phyloP scores from a whole-genome alignment of 257 asterid genomes.

The Nyctanthes arbortristis region DNA sequence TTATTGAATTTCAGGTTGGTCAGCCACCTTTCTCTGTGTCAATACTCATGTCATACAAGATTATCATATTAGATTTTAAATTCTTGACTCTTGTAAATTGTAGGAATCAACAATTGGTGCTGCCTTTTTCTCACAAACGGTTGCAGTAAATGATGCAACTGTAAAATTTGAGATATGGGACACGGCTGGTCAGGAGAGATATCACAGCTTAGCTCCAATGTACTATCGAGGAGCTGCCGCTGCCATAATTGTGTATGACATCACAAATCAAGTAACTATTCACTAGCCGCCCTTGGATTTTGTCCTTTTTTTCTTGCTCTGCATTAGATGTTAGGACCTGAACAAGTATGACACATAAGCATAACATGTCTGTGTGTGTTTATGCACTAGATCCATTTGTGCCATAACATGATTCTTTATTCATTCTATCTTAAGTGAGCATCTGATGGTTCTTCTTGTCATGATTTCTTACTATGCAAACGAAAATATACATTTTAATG shows the following conservation, averaged over 20 bases:
- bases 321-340: neutral
- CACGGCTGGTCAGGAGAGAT: slow-evolving; percentile 93
- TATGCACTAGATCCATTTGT: slow-evolving; percentile 12
- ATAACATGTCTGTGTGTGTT: neutral
- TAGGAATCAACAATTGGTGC: slow-evolving; percentile 95
- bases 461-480: neutral
- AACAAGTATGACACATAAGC: neutral
- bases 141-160: slow-evolving; percentile 78
- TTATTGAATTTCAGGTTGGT: slow-evolving; percentile 80
- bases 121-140: slow-evolving; percentile 83
- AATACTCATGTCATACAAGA: neutral
- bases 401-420: neutral
- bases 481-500: neutral
- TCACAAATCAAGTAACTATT: slow-evolving; percentile 66
- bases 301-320: neutral
- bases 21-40: neutral
- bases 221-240: slow-evolving; percentile 95
- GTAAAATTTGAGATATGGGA: slow-evolving; percentile 93
- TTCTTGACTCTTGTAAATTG: slow-evolving; percentile 17
- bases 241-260: slow-evolving; percentile 75
- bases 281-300: neutral
- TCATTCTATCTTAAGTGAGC: neutral
- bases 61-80: slow-evolving; percentile 12
- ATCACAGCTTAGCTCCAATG: slow-evolving; percentile 94
- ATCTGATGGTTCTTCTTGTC: slow-evolving; percentile 14